Evolutionary conservation across 2,329 filamentous ascomycete genomes (phyloP), one percentile per base, ranked within the genome.

Genomic region (Fusarium albosuccineum): DNA sequence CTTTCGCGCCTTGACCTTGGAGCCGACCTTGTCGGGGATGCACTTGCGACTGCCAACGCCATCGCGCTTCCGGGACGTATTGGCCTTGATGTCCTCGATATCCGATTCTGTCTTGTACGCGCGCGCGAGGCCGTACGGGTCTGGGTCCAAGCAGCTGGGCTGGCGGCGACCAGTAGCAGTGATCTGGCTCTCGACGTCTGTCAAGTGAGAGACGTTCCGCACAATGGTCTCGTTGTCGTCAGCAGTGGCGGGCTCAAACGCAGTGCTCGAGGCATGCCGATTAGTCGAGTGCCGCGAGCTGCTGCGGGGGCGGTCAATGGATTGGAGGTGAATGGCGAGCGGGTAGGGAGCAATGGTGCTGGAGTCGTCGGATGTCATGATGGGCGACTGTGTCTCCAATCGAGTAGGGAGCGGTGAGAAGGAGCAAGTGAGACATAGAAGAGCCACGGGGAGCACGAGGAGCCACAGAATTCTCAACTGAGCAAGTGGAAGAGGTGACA

Each of bases 61-160:
- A 73, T 86, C 85, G 51, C 92, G 89, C 81, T 94, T 95, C 66
- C 90, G 88, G 8, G 91, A 92, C 2, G 89, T 92, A 76, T 97
- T 97, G 59, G 93, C 91, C 66, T 89, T 88, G 77, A 97, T 95
- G 71, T 87, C 83, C 36, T 89, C 86, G 67, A 97, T 88, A 76
- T 97, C 92, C 16, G 85, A 87, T 30, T 89, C 83, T 17, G 91
- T 89, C 81, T 97, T 98, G 77, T 96, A 87, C 55, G 88, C 89
- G 3, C 87, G 87, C 1, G 92, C 89, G 5, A 98, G 89, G 56
- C 90, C 88, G 79, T 93, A 96, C 0, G 95, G 95, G 72, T 98
- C 95, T 73, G 88, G 91, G 68, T 90, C 88, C 27, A 79, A 78
- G 17, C 84, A 56, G 36, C 69, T 68, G 34, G 59, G 79, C 39